A percentile compares a stretch with the other conserved stretches of the same genome.
Evolutionary conservation across 306 rosid species (phyloP).

Genomic region (Albizia julibrissin): DNA sequence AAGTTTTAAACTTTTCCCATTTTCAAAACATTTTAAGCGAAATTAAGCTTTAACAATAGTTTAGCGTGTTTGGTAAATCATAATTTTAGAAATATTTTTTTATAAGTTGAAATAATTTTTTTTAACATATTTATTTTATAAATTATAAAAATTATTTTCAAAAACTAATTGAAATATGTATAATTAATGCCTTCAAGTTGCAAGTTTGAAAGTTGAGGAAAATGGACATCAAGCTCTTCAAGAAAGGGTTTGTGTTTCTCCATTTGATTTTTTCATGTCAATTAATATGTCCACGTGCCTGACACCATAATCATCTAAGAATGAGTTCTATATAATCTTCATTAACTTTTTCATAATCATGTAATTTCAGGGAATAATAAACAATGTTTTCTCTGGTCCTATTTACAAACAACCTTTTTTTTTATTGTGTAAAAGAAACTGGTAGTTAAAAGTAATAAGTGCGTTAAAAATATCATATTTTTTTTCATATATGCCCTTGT

Average conservation of each 20-base stretch:
- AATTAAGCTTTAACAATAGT: not conserved
- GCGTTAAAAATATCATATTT: too few relatives aligned
- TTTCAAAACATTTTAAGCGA: not conserved
- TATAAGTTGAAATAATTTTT: too few relatives aligned
- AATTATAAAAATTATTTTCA: too few relatives aligned
- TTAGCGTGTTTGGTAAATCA: not conserved
- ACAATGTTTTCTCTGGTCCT: too few relatives aligned
- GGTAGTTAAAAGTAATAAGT: too few relatives aligned
- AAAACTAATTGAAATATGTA: too few relatives aligned
- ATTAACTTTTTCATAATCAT: not conserved
- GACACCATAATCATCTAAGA: constrained; percentile 50
- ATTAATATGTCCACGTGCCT: constrained; percentile 49
- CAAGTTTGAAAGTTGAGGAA: constrained; percentile 14
- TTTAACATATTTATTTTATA: too few relatives aligned
- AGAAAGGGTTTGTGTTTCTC: not conserved
- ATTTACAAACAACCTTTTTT: too few relatives aligned
- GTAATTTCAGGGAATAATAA: not conserved
- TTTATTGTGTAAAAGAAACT: too few relatives aligned
- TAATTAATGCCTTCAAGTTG: not conserved
- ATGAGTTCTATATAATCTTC: not conserved
- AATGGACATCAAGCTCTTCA: not conserved
- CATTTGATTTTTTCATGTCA: constrained; percentile 3
- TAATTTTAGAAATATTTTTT: too few relatives aligned
- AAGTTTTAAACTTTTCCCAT: constrained; percentile 15
- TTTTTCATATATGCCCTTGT: too few relatives aligned